Evolutionary conservation across 2,329 filamentous ascomycete genomes (phyloP).

Genomic region (Didymella sp.): DNA sequence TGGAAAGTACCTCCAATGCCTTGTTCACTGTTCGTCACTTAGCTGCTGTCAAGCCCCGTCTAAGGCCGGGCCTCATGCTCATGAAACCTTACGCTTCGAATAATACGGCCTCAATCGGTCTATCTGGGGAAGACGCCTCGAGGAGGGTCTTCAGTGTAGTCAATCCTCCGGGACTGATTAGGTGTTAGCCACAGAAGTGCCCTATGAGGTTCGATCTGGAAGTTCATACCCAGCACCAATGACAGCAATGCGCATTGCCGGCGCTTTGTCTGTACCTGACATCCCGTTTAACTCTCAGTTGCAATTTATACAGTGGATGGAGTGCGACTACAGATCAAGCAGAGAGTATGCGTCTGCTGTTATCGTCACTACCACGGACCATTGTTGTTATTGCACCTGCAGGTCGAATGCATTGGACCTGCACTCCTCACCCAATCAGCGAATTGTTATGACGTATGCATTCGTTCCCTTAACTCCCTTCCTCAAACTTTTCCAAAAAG

Average conservation of each 20-base stretch:
- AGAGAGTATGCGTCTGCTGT: background rate
- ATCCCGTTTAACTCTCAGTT: constrained; percentile 1
- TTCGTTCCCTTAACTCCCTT: background rate
- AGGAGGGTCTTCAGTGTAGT: constrained; percentile 41
- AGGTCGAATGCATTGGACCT: background rate
- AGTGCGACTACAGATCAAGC: background rate
- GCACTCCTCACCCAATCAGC: constrained; percentile 3
- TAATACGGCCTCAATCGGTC: constrained; percentile 52
- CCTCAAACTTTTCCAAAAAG: background rate
- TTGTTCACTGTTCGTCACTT: constrained; percentile 37
- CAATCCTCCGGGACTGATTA: constrained; percentile 36
- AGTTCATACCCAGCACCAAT: constrained; percentile 38
- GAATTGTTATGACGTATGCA: background rate
- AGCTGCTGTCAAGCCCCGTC: background rate
- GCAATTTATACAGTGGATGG: background rate
- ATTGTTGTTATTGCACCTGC: constrained; percentile 3
- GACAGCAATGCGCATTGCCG: constrained; percentile 37
- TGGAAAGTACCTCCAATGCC: constrained; percentile 58
- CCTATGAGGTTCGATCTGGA: background rate
- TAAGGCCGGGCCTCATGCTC: background rate
- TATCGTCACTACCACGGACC: background rate
- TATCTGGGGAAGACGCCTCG: constrained; percentile 39
- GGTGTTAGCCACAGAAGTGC: background rate
- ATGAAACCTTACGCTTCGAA: constrained; percentile 50
- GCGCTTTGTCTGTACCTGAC: constrained; percentile 23